Evolutionary conservation across 768 basidiomycete genomes (phyloP).

Genomic region (Rhizopogon sp.): DNA sequence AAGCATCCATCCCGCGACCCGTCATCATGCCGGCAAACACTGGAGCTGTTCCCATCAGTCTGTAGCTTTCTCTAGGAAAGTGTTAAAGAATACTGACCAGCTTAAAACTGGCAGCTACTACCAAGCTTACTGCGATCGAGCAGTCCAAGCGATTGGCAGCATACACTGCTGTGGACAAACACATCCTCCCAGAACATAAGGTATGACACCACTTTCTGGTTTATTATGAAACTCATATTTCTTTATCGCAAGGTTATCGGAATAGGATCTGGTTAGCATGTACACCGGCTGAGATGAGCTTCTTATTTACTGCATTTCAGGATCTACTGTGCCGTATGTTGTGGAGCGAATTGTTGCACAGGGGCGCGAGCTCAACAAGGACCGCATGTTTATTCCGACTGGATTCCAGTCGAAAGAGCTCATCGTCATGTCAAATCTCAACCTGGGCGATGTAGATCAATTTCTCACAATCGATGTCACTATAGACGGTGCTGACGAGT

Average conservation of each 20-base stretch:
- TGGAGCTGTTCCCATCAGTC: conserved; percentile 4
- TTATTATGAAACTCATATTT: not conserved
- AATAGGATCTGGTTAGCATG: conserved; percentile 67
- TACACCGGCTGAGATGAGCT: not conserved
- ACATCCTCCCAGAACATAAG: conserved; percentile 79
- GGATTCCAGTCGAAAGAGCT: conserved; percentile 97
- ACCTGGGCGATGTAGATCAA: conserved; percentile 84
- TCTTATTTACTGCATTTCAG: conserved; percentile 28
- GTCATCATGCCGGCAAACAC: conserved; percentile 6
- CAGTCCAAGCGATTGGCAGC: conserved; percentile 87
- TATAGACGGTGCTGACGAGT: conserved; percentile 97
- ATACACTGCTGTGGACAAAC: conserved; percentile 88
- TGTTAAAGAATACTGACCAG: not conserved
- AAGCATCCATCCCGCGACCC: conserved; percentile 2
- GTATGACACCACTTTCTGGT: conserved; percentile 34
- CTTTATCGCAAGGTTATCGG: conserved; percentile 61
- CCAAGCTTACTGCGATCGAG: conserved; percentile 53
- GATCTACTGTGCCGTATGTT: conserved; percentile 94
- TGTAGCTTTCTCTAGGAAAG: not conserved
- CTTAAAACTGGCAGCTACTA: not conserved
- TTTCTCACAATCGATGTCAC: conserved; percentile 93
- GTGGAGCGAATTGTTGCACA: conserved; percentile 91
- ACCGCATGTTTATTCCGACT: conserved; percentile 86
- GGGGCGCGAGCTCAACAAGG: conserved; percentile 67
- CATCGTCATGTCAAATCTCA: conserved; percentile 74